Evolutionary conservation across 2,329 filamentous ascomycete species (phyloP), one percentile per base, ranked within the genome.

Genomic region (Microcyclospora tardicrescens): DNA sequence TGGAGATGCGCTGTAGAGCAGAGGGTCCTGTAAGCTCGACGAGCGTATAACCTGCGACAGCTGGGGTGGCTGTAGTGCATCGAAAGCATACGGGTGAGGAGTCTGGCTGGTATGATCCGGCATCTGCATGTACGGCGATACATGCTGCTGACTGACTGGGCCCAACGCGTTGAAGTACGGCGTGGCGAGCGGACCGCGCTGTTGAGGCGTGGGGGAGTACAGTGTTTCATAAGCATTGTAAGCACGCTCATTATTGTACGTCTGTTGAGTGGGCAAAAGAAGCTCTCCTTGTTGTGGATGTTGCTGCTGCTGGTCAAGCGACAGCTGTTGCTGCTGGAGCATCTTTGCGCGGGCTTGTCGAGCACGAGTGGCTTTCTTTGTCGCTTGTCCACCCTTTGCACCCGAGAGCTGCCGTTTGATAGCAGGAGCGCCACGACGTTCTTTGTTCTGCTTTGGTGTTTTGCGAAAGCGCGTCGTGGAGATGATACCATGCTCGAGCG

Each of bases 381-480:
- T 60, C 13, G 63, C 64, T 39, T 63, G 58, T 8, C 65, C 65
- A 19, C 65, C 65, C 46, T 62, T 67, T 10, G 63, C 58, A 11
- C 66, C 64, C 0, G 64, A 64, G 8, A 59, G 57, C 45, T 67
- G 64, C 5, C 64, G 60, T 39, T 65, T 63, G 11, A 54, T 49
- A 9, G 55, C 57, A 14, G 57, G 58, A 27, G 47, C 35, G 5
- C 45, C 41, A 28, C 49, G 49, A 6, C 50, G 48, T 15, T 47
- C 43, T 2, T 46, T 47, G 27, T 63, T 63, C 47, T 64, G 66
- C 48, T 66, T 64, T 28, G 63, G 61, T 27, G 61, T 56, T 50
- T 69, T 68, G 43, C 67, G 62, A 47, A 67, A 70, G 29, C 66
- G 62, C 0, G 89, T 95, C 1, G 89, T 96, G 42, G 84, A 89